Evolutionary conservation across 106 monocot genomes (phyloP), one percentile per base, ranked within the genome.

Genomic region (Alisma plantagoaquatica): DNA sequence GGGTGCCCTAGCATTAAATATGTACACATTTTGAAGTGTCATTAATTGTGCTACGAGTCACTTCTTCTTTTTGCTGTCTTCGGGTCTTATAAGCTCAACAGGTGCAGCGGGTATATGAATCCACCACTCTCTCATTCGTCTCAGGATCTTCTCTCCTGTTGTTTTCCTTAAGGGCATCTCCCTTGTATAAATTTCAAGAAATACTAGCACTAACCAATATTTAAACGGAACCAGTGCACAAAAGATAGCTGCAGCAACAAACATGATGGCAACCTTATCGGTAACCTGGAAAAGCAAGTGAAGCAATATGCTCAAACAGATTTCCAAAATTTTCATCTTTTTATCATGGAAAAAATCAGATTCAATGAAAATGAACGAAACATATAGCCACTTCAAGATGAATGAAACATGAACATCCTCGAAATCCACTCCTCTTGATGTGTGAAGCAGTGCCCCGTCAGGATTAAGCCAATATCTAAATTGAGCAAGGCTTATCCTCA

Each of bases 101-200:
- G 96, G 89, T 41, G 96, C 96, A 0, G 96, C 96, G 3, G 96
- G 96, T 52, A 96, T 73, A 9, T 89, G 84, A n/a, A 75, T 41
- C 96, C 96, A 98, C 90, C 96, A 90, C 47, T 98, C 96, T 51
- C 66, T 85, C 29, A 90, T 21, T 48, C 96, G 57, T 41, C 85
- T 59, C 4, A 70, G 50, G 12, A 84, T 20, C 53, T 74, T 89
- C 61, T 71, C 76, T 6, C 70, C 80, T 59, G 66, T 83, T 31
- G 72, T 42, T 70, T 69, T 82, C 61, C 96, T 84, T 41, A 79
- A 10, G 7, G 96, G 96, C 90, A 98, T 98, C 53, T 82, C 54
- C 24, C 78, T 85, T 0, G 96, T 98, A 65, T 73, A 98, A 25
- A 27, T 27, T 63, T 98, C 90, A 11, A 98, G 60, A 29, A 98